Conservation (phyloP, 768 basidiomycete genomes). For the Asterophora lycoperdoides region DNA sequence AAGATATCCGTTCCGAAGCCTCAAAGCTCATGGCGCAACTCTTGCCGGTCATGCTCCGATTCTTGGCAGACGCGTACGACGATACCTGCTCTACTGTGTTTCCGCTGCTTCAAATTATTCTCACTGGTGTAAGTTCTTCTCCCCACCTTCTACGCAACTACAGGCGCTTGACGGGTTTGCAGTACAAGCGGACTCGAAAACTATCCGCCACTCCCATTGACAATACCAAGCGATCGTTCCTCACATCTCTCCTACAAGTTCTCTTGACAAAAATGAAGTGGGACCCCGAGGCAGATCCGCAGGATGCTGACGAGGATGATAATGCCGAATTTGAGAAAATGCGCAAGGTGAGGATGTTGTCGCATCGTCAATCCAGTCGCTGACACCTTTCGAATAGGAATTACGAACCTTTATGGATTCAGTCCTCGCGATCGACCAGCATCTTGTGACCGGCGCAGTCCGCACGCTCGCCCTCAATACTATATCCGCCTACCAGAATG, state of each 20-base stretch:
- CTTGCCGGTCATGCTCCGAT: conserved; percentile 79
- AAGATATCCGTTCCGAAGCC: conserved; percentile 62
- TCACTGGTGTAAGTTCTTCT: conserved; percentile 61
- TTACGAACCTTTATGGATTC: conserved; percentile 84
- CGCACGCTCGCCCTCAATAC: conserved; percentile 70
- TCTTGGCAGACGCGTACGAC: conserved; percentile 87
- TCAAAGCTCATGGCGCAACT: conserved; percentile 57
- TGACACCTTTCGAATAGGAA: conserved; percentile 47
- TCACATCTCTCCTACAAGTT: conserved; percentile 72
- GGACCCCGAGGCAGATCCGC: conserved; percentile 73
- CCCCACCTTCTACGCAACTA: background rate
- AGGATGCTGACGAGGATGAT: conserved; percentile 88
- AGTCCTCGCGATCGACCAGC: conserved; percentile 78
- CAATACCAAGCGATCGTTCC: conserved; percentile 67
- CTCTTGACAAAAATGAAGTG: conserved; percentile 88
- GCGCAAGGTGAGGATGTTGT: conserved; percentile 57
- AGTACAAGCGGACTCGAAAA: conserved; percentile 82
- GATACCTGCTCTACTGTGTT: conserved; percentile 87
- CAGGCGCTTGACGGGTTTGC: background rate
- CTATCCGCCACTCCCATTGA: conserved; percentile 58
- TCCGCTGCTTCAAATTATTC: conserved; percentile 69
- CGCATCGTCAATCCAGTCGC: background rate
- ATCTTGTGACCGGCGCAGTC: conserved; percentile 77
- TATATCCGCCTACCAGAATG: conserved; percentile 63
- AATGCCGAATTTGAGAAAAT: conserved; percentile 76